Base-by-base conservation (phyloP, 176 grass and related monocot species). In the Bonia amplexicaulis region DNA sequence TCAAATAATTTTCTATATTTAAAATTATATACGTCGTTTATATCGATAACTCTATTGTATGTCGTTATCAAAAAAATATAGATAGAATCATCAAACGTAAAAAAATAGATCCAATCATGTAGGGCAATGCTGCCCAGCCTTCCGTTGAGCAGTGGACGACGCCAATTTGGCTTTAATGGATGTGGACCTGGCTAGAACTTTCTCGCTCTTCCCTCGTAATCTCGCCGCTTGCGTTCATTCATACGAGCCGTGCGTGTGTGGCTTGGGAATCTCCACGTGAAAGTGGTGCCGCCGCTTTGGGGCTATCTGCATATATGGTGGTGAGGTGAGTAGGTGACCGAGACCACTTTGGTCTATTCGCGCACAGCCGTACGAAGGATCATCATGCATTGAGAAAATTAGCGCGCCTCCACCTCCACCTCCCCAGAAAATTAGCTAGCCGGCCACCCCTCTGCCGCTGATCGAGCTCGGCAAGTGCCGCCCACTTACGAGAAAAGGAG, bases 381-480 rank as follows among this genome's bases (percentile, higher is more conserved):
- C 35, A 46, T 23, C 6, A 8, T 33, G 3, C 31, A 33, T 33
- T 1, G 31, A 33, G 31, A 33, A 33, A 33, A 3, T 33, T 0
- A 33, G 31, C 31, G 31, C 31, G 31, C 31, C 31, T 51, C 46
- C 58, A 73, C 68, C 68, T 84, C 45, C 46, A n/a, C 37, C 3
- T 51, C n/a, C 61, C 60, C 70, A 60, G 10, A 85, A 85, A 69
- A 85, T 81, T 48, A 74, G 76, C 68, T 0, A 5, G 14, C 48
- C 12, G 16, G 3, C 48, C 48, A 49, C 47, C 12, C 46, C 16
- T 11, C 26, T 19, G 49, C 73, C 10, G n/a, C 68, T 33, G 59
- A n/a, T 19, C 72, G 49, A 45, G 27, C 15, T 42, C 11, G 17
- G 57, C 79, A 25, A 42, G 1, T 68, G 85, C 69, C 59, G 46